Conservation (phyloP, 108 stramenopile genomes). For the Epipyxis sp. region DNA sequence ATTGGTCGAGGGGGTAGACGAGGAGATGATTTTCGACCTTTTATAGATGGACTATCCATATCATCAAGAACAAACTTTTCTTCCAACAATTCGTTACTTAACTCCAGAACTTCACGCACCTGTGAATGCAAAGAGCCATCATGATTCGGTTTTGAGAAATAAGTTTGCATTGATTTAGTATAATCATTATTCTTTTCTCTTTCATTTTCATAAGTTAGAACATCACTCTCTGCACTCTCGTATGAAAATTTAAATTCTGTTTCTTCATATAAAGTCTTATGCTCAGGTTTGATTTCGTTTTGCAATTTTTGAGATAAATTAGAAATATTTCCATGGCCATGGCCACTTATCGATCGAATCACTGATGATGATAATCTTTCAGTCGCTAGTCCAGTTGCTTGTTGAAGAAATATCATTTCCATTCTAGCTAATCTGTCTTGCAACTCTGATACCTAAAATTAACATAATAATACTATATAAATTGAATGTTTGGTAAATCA, state of each 20-base stretch:
- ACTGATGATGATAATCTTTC: background rate
- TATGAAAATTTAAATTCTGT: background rate
- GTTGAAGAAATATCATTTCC: slow-evolving; percentile 33
- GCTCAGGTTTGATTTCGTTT: background rate
- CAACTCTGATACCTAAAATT: slow-evolving; percentile 3
- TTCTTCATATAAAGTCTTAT: slow-evolving; percentile 15
- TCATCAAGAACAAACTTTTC: too few relatives aligned
- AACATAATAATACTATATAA: background rate
- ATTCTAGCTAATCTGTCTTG: slow-evolving; percentile 4
- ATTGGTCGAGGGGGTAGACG: too few relatives aligned
- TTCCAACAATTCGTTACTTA: slow-evolving; percentile 17
- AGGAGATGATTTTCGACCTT: too few relatives aligned
- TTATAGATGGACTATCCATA: too few relatives aligned
- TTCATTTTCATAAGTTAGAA: background rate
- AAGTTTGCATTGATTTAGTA: too few relatives aligned
- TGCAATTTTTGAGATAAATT: background rate
- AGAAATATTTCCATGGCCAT: too few relatives aligned
- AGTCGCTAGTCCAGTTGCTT: slow-evolving; percentile 20
- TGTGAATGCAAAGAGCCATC: too few relatives aligned
- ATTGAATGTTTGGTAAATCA: background rate
- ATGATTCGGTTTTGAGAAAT: too few relatives aligned
- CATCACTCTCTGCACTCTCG: too few relatives aligned
- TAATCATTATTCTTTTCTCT: background rate
- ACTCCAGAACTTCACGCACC: too few relatives aligned
- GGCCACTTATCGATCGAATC: slow-evolving; percentile 18